Evolutionary conservation across 345 rosid species (phyloP).

Genomic region (Syzygium aqueum): DNA sequence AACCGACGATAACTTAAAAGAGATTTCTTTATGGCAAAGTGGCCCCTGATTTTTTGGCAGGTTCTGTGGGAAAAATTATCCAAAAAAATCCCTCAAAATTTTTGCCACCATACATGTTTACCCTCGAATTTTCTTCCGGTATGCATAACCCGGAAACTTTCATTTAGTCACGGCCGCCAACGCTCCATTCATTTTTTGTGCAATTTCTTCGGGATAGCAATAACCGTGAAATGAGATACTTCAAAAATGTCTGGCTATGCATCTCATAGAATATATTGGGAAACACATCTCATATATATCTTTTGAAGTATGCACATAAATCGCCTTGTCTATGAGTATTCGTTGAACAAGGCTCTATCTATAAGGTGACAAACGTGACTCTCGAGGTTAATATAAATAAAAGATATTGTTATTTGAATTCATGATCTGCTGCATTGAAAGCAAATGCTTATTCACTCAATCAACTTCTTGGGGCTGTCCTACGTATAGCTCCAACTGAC

Average conservation of each 20-base stretch:
- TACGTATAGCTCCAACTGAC: fast-evolving
- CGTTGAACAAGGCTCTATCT: background rate
- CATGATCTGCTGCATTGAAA: fast-evolving
- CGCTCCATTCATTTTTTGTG: too few species aligned
- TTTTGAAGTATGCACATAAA: background rate
- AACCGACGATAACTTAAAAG: background rate
- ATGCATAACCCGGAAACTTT: background rate
- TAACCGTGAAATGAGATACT: background rate
- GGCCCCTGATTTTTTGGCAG: background rate
- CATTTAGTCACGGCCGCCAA: too few species aligned
- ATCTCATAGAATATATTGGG: too few species aligned
- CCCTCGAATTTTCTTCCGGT: background rate
- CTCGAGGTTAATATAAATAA: fast-evolving
- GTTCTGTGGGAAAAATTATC: background rate
- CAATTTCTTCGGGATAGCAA: too few species aligned
- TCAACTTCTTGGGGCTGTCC: fast-evolving
- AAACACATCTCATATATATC: too few species aligned
- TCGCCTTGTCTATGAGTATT: too few species aligned
- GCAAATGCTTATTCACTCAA: background rate
- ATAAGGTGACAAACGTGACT: fast-evolving
- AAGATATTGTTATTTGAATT: too few species aligned
- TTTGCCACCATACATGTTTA: background rate
- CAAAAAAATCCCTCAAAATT: too few species aligned
- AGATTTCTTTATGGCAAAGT: background rate
- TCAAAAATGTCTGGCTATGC: too few species aligned